These are phyloP conservation scores for Tetrapyrgos nigripes DNA, from an alignment of 1,284 basidiomycete genomes.

Conservation along the genomic window DNA sequence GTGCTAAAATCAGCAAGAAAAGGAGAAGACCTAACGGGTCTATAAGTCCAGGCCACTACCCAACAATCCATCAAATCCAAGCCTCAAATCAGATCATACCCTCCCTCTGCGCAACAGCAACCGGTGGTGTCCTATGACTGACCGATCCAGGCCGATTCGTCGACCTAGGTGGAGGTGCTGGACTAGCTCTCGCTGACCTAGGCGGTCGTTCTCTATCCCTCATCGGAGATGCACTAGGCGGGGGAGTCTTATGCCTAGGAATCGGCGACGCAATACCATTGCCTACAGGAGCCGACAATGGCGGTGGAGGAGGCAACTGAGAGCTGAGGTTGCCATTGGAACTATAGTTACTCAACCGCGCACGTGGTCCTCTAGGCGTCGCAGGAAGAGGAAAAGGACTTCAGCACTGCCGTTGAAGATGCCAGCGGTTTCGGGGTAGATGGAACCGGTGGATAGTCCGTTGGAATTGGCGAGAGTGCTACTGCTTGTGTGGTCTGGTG, in stretches of 20 bases:
- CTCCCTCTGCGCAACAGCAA: slow-evolving; percentile 54
- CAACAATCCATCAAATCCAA: too few species aligned
- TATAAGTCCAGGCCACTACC: too few species aligned
- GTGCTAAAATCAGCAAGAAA: too few species aligned
- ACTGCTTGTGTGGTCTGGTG: not conserved
- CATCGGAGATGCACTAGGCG: slow-evolving; percentile 31
- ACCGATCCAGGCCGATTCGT: slow-evolving; percentile 59
- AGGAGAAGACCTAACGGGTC: slow-evolving; percentile 31
- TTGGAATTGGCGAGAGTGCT: not conserved
- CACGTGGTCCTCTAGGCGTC: slow-evolving; percentile 9
- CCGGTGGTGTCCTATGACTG: slow-evolving; percentile 52
- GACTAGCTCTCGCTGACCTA: slow-evolving; percentile 39
- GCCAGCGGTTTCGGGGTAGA: slow-evolving; percentile 9
- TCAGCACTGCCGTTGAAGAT: not conserved
- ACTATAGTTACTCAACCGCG: slow-evolving; percentile 5
- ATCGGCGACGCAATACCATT: slow-evolving; percentile 34
- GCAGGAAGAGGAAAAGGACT: not conserved
- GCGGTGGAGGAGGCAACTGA: slow-evolving; percentile 31
- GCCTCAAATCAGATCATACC: slow-evolving; percentile 59
- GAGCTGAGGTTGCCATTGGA: slow-evolving; percentile 30
- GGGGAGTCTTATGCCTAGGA: slow-evolving; percentile 35
- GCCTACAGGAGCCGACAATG: slow-evolving; percentile 28
- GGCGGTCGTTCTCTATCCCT: slow-evolving; percentile 34
- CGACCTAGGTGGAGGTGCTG: slow-evolving; percentile 59
- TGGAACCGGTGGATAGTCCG: slow-evolving; percentile 6